These are phyloP conservation scores for Colletotrichum horii DNA, from an alignment of 2,329 filamentous ascomycete genomes.

Conservation along the genomic window DNA sequence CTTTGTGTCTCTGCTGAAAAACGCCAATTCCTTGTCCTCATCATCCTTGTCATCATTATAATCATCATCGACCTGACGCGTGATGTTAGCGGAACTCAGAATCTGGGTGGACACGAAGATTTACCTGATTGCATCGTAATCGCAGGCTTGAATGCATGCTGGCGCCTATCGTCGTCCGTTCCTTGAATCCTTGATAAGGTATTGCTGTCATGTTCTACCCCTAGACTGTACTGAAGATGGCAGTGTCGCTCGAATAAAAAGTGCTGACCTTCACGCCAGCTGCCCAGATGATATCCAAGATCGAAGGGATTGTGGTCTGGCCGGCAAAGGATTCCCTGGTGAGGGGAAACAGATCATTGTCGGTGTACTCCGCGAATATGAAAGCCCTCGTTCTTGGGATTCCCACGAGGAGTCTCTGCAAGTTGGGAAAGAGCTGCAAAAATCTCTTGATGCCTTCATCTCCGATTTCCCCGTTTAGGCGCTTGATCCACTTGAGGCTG, in stretches of 20 bases:
- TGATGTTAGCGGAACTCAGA: neutral
- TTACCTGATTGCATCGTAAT: neutral
- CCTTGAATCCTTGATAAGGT: too few species aligned
- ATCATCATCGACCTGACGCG: neutral
- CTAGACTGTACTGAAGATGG: neutral
- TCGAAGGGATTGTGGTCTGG: neutral
- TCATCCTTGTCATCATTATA: neutral
- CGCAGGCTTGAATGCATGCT: neutral
- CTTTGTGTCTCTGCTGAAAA: neutral
- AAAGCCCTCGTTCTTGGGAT: neutral
- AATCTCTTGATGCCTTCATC: neutral
- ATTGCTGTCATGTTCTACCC: neutral
- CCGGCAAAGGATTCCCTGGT: neutral
- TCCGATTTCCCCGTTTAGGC: neutral
- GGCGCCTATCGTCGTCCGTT: rapidly evolving
- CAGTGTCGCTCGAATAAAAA: neutral
- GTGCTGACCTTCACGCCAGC: neutral
- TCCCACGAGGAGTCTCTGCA: neutral
- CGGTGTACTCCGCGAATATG: neutral
- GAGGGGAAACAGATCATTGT: neutral
- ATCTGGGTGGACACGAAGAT: neutral
- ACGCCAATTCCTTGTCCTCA: neutral
- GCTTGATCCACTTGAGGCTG: neutral
- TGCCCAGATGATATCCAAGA: neutral
- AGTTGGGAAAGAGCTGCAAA: neutral